A percentile compares a stretch with the other conserved stretches of the same genome.
Conservation (phyloP, 2,329 filamentous ascomycete species). For the Ascocoryne sarcoides region DNA sequence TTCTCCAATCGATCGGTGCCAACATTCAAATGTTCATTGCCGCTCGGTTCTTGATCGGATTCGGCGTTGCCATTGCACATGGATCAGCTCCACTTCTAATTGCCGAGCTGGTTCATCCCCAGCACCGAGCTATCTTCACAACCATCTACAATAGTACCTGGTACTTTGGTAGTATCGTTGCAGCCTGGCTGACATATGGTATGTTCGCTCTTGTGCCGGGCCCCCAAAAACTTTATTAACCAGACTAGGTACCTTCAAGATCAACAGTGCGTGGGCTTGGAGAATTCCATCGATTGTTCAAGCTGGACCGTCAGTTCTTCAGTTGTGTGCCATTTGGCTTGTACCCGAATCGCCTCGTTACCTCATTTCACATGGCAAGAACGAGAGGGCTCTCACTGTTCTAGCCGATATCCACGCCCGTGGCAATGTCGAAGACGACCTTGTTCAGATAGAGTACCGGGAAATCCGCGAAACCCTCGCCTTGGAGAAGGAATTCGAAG, state of each 20-base stretch:
- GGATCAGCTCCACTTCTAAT: slow-evolving; percentile 30
- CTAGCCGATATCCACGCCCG: slow-evolving; percentile 38
- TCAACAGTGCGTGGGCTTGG: slow-evolving; percentile 28
- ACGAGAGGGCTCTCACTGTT: slow-evolving; percentile 40
- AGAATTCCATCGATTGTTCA: slow-evolving; percentile 28
- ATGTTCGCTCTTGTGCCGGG: background rate
- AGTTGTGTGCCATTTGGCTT: slow-evolving; percentile 25
- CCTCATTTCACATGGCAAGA: slow-evolving; percentile 36
- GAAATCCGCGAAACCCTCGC: slow-evolving; percentile 37
- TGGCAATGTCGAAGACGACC: slow-evolving; percentile 31
- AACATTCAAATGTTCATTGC: slow-evolving; percentile 37
- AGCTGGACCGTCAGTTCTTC: slow-evolving; percentile 22
- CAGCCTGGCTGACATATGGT: slow-evolving; percentile 38
- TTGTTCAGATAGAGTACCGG: slow-evolving; percentile 33
- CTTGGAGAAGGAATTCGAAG: slow-evolving; percentile 37
- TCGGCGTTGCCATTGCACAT: slow-evolving; percentile 27
- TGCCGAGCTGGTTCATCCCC: slow-evolving; percentile 39
- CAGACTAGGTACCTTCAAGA: slow-evolving; percentile 30
- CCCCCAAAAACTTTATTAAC: background rate
- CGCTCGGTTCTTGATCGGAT: slow-evolving; percentile 31
- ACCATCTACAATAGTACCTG: slow-evolving; percentile 39
- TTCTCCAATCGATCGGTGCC: slow-evolving; percentile 32
- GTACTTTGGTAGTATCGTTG: slow-evolving; percentile 37
- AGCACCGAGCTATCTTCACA: slow-evolving; percentile 39
- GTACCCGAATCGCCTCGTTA: slow-evolving; percentile 33